Evolutionary conservation across 169 alveolate genomes (phyloP).

Genomic region (Eimeria necatrix): DNA sequence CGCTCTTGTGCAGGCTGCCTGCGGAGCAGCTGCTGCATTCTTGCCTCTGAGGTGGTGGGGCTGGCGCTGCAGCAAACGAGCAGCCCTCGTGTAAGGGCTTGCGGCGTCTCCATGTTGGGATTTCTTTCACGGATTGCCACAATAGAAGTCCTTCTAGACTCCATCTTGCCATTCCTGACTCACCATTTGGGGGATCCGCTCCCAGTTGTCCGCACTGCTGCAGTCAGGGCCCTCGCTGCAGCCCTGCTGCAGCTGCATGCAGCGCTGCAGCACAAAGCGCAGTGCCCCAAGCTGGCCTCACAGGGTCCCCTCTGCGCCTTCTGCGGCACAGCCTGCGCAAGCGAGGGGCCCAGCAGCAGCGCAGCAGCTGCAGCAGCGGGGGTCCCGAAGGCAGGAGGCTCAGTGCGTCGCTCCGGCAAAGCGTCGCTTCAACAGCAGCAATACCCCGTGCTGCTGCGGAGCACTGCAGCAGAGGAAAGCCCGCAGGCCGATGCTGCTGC

Average conservation of each 20-base stretch:
- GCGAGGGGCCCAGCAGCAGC: slow-evolving; percentile 23
- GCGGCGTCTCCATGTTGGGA: slow-evolving; percentile 63
- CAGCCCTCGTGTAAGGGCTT: slow-evolving; percentile 50
- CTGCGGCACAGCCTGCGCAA: slow-evolving; percentile 38
- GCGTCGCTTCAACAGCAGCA: not conserved
- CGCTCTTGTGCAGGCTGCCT: slow-evolving; percentile 7
- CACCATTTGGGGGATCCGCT: slow-evolving; percentile 53
- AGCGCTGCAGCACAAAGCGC: slow-evolving; percentile 30
- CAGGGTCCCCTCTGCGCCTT: not conserved
- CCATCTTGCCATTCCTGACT: slow-evolving; percentile 56
- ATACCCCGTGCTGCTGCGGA: slow-evolving; percentile 17
- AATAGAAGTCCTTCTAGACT: slow-evolving; percentile 66
- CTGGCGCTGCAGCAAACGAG: slow-evolving; percentile 63
- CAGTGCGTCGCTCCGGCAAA: not conserved
- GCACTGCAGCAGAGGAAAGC: slow-evolving; percentile 7
- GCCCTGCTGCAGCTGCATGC: slow-evolving; percentile 74
- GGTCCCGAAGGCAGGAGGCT: not conserved
- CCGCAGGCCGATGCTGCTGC: slow-evolving; percentile 71
- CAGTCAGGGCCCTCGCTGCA: slow-evolving; percentile 67
- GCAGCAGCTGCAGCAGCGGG: not conserved
- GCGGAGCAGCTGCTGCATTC: slow-evolving; percentile 66
- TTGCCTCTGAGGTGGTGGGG: slow-evolving; percentile 47
- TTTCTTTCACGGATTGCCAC: slow-evolving; percentile 68
- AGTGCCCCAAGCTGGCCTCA: not conserved
- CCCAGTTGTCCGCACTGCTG: slow-evolving; percentile 64